Conservation (phyloP, 176 grass and related monocot species). For the Zoysia pacifica region DNA sequence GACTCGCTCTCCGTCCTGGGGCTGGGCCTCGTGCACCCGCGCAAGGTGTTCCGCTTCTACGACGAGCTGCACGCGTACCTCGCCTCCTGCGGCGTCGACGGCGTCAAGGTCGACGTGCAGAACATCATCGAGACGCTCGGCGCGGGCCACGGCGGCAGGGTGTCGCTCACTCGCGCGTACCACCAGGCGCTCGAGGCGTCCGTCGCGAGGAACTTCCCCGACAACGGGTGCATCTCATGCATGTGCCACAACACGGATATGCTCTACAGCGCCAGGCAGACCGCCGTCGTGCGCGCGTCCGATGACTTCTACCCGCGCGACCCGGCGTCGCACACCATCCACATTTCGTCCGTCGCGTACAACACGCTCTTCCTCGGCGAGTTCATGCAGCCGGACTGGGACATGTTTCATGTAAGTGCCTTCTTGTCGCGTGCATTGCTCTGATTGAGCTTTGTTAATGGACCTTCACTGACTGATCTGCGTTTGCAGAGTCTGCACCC, state of each 20-base stretch:
- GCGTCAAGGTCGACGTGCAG: slow-evolving; percentile 91
- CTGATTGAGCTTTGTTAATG: background rate
- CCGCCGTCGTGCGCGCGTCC: slow-evolving; percentile 72
- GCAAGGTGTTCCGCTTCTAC: slow-evolving; percentile 52
- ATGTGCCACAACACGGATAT: slow-evolving; percentile 82
- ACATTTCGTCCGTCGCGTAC: slow-evolving; percentile 70
- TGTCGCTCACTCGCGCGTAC: slow-evolving; percentile 57
- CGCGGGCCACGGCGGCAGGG: slow-evolving; percentile 70
- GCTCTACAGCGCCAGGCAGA: slow-evolving; percentile 63
- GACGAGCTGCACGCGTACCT: slow-evolving; percentile 70
- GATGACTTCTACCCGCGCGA: slow-evolving; percentile 90
- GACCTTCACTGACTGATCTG: slow-evolving; percentile 19
- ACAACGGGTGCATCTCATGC: slow-evolving; percentile 84
- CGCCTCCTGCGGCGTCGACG: slow-evolving; percentile 64
- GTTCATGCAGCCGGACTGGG: slow-evolving; percentile 95
- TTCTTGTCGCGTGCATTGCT: too few relatives aligned
- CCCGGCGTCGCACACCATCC: slow-evolving; percentile 80
- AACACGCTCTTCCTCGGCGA: slow-evolving; percentile 88
- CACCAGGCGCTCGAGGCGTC: slow-evolving; percentile 74
- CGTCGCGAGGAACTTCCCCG: slow-evolving; percentile 59
- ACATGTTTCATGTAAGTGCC: slow-evolving; percentile 77
- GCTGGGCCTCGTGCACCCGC: slow-evolving; percentile 67
- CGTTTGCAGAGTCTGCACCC: slow-evolving; percentile 64
- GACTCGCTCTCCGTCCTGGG: slow-evolving; percentile 71
- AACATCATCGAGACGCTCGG: slow-evolving; percentile 84